Conservation (phyloP, 1,284 basidiomycete species). For the Wallemia mellicola region DNA sequence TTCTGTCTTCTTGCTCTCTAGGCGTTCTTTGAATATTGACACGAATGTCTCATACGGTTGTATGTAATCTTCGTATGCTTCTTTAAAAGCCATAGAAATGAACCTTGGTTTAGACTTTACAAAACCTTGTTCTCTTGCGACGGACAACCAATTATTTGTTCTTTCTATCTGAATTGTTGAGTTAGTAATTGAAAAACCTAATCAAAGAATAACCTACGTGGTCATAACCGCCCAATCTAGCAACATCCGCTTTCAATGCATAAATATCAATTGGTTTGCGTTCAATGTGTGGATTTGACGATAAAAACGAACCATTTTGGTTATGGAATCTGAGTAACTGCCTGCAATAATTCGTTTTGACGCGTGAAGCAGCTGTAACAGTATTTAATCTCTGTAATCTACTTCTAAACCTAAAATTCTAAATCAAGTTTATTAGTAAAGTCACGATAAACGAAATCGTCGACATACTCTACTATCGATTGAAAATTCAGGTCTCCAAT, state of each 20-base stretch:
- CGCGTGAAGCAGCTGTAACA: constrained; percentile 83
- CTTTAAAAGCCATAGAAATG: neutral
- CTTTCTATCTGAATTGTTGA: constrained; percentile 10
- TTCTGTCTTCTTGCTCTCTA: neutral
- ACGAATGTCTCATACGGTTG: neutral
- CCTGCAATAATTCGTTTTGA: constrained; percentile 88
- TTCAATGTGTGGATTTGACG: constrained; percentile 73
- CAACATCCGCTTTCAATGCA: constrained; percentile 68
- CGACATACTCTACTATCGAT: constrained; percentile 53
- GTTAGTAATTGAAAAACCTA: too few species aligned
- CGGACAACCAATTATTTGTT: constrained; percentile 8
- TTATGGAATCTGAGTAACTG: constrained; percentile 77
- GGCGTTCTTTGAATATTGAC: neutral
- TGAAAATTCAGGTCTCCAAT: constrained; percentile 91
- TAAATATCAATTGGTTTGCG: constrained; percentile 76
- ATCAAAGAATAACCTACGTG: constrained; percentile 30
- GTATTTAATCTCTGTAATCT: constrained; percentile 81
- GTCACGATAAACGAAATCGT: neutral
- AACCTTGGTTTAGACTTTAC: neutral
- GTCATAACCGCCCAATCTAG: constrained; percentile 58
- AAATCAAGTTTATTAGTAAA: constrained; percentile 8
- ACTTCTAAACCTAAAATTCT: constrained; percentile 83
- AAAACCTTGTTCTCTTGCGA: constrained; percentile 5
- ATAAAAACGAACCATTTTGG: constrained; percentile 56
- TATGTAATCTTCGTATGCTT: neutral